Base-by-base conservation (phyloP, 108 stramenopile species). In the Skeletonema costatum region DNA sequence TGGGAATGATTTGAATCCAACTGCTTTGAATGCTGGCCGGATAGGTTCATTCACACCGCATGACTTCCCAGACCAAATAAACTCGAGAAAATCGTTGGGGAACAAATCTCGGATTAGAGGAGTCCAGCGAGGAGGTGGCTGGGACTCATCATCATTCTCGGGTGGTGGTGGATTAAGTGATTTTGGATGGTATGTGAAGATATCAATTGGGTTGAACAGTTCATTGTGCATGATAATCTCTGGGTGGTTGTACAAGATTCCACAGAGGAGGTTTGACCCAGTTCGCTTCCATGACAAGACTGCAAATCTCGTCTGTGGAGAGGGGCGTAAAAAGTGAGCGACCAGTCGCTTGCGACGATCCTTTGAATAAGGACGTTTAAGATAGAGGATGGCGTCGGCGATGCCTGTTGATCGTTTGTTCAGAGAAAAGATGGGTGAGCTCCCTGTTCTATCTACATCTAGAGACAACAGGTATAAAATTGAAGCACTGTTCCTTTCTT, bases 151-250 rank as follows among this genome's bases (percentile, higher is more conserved):
- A n/a, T 70, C 69, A 21, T 58, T 33, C 17, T 70, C 63, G 3
- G 38, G 36, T n/a, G 71, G 29, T 21, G 35, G 62, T 25, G 32
- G 21, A 41, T 65, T 25, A 5, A 73, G 33, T 11, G 61, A 68
- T 36, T 56, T 33, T 58, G 71, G 68, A 69, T 81, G 44, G 38
- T 85, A 85, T 31, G 84, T 77, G 61, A 68, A 70, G 41, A 85
- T 79, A 82, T 71, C 80, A 39, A 73, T 85, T 58, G 51, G 65
- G 39, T 85, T 85, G 73, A 85, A 85, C 16, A 85, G 44, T 48
- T 85, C 85, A 32, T 85, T 80, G 73, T 85, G 85, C 85, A 85
- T 85, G 17, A 64, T 39, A 16, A 85, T 74, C 36, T 85, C 81
- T 2, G 73, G 76, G 59, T 85, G 85, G 8, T 78, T 65, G 56